phyloP scores from a whole-genome alignment of 371 early-diverging fungal genomes.

The Sporodiniella umbellata region DNA sequence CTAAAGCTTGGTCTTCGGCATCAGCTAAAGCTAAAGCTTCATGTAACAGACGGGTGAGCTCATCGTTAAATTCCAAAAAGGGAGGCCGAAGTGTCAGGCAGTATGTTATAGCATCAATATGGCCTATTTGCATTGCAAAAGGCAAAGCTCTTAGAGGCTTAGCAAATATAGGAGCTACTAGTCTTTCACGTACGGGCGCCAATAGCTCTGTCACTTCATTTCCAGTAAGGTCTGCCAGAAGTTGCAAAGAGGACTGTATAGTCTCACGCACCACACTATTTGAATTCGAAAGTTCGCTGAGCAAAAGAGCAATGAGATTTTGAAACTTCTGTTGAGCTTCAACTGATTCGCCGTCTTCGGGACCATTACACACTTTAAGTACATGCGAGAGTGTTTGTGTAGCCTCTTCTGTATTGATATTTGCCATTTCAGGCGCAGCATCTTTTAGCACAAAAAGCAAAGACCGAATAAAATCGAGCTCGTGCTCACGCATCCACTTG shows the following conservation, averaged over 20 bases:
- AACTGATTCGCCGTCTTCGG: conserved; percentile 55
- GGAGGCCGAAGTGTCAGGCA: conserved; percentile 87
- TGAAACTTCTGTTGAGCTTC: conserved; percentile 62
- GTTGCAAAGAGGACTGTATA: conserved; percentile 77
- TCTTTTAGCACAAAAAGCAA: conserved; percentile 94
- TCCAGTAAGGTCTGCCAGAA: conserved; percentile 76
- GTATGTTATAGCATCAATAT: conserved; percentile 97
- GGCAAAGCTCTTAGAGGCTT: conserved; percentile 96
- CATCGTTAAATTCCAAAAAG: conserved; percentile 89
- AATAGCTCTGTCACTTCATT: conserved; percentile 83
- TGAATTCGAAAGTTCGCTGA: conserved; percentile 92
- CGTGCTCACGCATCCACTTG: conserved; percentile 89
- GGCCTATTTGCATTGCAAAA: conserved; percentile 95
- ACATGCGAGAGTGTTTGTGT: conserved; percentile 75
- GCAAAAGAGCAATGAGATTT: conserved; percentile 74
- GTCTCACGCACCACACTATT: conserved; percentile 88
- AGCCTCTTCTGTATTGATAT: conserved; percentile 72
- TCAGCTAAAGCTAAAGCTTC: conserved; percentile 95
- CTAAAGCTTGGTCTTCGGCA: conserved; percentile 95
- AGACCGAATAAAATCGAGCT: conserved; percentile 90
- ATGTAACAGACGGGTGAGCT: conserved; percentile 83
- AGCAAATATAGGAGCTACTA: conserved; percentile 92
- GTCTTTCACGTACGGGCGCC: conserved; percentile 78
- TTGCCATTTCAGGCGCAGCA: conserved; percentile 76
- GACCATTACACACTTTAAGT: conserved; percentile 78